Base-by-base conservation (phyloP, 2,329 filamentous ascomycete genomes). In the Incumbomyces delicatus region DNA sequence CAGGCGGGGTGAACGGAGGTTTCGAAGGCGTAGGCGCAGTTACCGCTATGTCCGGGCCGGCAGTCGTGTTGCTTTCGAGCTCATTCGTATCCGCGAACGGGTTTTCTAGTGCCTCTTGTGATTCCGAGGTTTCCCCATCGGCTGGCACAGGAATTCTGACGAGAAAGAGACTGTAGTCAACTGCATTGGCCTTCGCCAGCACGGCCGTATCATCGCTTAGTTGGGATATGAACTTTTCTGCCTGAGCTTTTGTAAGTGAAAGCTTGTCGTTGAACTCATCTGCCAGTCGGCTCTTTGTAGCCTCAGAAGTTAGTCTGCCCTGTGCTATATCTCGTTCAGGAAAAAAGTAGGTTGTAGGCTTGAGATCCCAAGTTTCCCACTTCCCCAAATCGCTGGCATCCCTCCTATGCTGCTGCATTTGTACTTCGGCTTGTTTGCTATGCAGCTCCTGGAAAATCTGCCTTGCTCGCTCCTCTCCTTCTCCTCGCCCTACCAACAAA, bases 141-240 rank as follows among this genome's bases (percentile, higher is more conserved):
- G 17, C 4, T n/a, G 38, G 38, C 3, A 41, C 13, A 29, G 75
- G 75, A 37, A 74, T 69, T 2, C 83, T 74, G 1, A 86, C 76
- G 0, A 87, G 64, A 56, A 87, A 87, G 2, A 87, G 72, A 0
- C 82, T 87, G 63, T 87, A 88, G 60, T 87, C 84, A 1, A 87
- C 81, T 0, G 80, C 80, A 52, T 85, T 83, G 49, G 74, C 66
- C 5, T 73, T 65, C 2, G 77, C 71, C 0, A 87, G 68, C 1
- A 87, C 70, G 35, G 72, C 66, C 0, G 83, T 85, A 59, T 87
- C 84, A 2, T 67, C 66, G 20, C 77, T 69, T 3, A 87, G 63
- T 1, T 73, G 68, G 0, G 63, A 59, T 37, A 77, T 67, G 27
- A 87, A 72, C 1, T 72, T 67, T 5, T 76, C 69, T 7, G 77